Evolutionary conservation across 2,329 filamentous ascomycete species (phyloP).

Genomic region (Cercospora citrullina): DNA sequence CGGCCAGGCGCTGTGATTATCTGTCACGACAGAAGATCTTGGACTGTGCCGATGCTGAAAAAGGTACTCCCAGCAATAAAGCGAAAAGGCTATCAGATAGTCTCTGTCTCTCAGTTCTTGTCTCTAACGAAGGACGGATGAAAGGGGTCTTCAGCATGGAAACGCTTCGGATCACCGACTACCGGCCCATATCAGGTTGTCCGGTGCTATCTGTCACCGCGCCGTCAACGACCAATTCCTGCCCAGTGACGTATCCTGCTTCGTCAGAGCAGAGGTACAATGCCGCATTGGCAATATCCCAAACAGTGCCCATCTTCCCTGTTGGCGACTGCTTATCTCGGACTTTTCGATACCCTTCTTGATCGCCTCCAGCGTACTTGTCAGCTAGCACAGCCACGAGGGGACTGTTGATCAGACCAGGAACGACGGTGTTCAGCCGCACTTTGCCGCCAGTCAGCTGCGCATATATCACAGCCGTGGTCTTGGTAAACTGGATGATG

Average conservation of each 20-base stretch:
- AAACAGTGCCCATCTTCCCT: conserved; percentile 60
- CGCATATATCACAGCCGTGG: conserved; percentile 65
- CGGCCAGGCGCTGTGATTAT: conserved; percentile 77
- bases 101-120: conserved; percentile 69
- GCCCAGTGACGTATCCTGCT: conserved; percentile 61
- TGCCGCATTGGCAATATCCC: conserved; percentile 60
- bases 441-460: conserved; percentile 43
- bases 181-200: conserved; percentile 23
- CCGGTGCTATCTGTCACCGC: conserved; percentile 29
- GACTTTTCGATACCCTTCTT: conserved; percentile 53
- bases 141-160: not conserved
- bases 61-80: conserved; percentile 71
- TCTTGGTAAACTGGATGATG: conserved; percentile 74
- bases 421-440: conserved; percentile 57
- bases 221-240: conserved; percentile 47
- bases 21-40: conserved; percentile 80
- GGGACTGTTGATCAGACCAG: conserved; percentile 59
- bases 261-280: conserved; percentile 60
- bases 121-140: conserved; percentile 30
- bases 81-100: conserved; percentile 67
- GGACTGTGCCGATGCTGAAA: conserved; percentile 77
- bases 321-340: conserved; percentile 60
- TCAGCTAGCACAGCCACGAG: conserved; percentile 49
- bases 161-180: not conserved
- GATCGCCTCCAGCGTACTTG: conserved; percentile 48